phyloP scores from a whole-genome alignment of 1,139 yeast species.

The Spencermartinsiella ligniputridi region DNA sequence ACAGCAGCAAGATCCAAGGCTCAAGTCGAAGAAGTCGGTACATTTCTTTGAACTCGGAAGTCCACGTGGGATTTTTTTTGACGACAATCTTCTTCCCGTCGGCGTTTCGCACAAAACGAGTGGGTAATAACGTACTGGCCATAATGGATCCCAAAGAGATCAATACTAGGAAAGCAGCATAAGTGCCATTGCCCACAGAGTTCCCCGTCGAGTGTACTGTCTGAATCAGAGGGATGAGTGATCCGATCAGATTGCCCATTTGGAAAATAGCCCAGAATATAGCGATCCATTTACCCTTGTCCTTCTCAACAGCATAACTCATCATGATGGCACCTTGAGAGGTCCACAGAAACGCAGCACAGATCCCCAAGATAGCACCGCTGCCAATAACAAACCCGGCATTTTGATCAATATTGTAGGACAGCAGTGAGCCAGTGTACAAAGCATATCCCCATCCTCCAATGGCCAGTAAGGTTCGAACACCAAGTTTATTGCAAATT shows the following conservation, averaged over 20 bases:
- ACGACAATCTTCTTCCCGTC: conserved; percentile 50
- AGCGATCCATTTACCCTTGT: conserved; percentile 9
- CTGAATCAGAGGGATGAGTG: conserved; percentile 23
- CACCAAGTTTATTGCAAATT: conserved; percentile 51
- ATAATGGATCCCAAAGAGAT: conserved; percentile 47
- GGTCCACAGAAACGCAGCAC: conserved; percentile 57
- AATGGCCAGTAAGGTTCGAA: conserved; percentile 44
- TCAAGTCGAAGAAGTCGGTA: conserved; percentile 41
- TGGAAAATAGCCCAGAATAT: conserved; percentile 57
- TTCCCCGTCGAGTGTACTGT: conserved; percentile 26
- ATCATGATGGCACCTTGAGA: conserved; percentile 46
- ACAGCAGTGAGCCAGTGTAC: conserved; percentile 50
- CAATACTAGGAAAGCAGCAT: conserved; percentile 52
- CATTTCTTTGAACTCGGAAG: conserved; percentile 44
- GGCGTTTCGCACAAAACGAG: conserved; percentile 46
- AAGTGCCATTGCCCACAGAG: conserved; percentile 51
- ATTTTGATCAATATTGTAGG: conserved; percentile 46
- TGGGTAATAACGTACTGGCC: conserved; percentile 48
- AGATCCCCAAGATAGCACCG: conserved; percentile 55
- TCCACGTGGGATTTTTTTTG: conserved; percentile 46
- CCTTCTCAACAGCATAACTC: conserved; percentile 7
- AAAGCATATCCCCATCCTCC: conserved; percentile 58
- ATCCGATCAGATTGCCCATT: conserved; percentile 22
- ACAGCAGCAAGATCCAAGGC: conserved; percentile 43
- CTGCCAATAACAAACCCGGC: conserved; percentile 54